Evolutionary conservation across 208 protist genomes (phyloP).

Genomic region (Zelonia costaricensis): DNA sequence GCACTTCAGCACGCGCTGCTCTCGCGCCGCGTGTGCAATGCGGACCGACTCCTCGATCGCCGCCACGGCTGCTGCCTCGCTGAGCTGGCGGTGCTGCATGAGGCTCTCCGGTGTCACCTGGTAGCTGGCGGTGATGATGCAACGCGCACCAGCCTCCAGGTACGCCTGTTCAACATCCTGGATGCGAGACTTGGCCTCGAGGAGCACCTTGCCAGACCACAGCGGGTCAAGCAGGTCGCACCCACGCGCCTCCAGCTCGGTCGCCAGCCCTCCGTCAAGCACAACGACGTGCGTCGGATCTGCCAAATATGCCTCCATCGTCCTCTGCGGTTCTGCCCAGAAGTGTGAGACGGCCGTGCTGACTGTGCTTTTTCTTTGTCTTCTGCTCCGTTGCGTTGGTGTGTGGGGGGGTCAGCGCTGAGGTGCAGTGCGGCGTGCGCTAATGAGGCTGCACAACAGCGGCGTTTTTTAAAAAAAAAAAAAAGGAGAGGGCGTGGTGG

Average conservation of each 20-base stretch:
- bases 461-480: too few relatives aligned
- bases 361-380: slow-evolving; percentile 1
- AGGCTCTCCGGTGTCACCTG: slow-evolving; percentile 50
- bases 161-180: slow-evolving; percentile 39
- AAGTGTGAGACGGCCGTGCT: too few relatives aligned
- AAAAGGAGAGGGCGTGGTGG: too few relatives aligned
- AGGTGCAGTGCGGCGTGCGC: too few relatives aligned
- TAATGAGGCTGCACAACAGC: too few relatives aligned
- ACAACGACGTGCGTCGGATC: slow-evolving; percentile 38
- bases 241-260: slow-evolving; percentile 49
- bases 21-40: slow-evolving; percentile 36
- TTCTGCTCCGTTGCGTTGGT: neutral
- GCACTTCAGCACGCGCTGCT: slow-evolving; percentile 6
- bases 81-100: slow-evolving; percentile 37
- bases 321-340: neutral
- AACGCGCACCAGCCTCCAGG: slow-evolving; percentile 43
- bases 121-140: slow-evolving; percentile 70
- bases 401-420: too few relatives aligned
- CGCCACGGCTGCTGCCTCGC: slow-evolving; percentile 26
- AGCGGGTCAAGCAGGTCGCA: slow-evolving; percentile 53
- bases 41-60: slow-evolving; percentile 40
- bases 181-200: slow-evolving; percentile 41
- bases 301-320: slow-evolving; percentile 30
- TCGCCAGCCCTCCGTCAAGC: slow-evolving; percentile 62
- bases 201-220: slow-evolving; percentile 62